Base-by-base conservation (phyloP, 164 flowering plant species). In the Berberis vulgaris region DNA sequence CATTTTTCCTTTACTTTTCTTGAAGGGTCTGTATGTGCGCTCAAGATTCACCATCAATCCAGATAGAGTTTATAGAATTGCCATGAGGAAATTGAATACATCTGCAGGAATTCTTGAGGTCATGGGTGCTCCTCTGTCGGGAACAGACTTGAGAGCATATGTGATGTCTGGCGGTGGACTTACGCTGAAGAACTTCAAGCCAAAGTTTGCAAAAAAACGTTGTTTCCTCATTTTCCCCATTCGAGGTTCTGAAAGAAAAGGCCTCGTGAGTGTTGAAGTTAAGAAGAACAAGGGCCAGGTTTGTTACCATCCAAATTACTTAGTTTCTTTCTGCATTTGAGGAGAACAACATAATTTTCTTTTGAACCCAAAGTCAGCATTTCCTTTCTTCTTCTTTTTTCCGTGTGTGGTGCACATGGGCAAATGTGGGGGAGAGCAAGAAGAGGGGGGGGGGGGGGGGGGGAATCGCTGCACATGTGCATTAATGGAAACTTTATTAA, bases 281-380 rank as follows among this genome's bases (percentile, higher is more conserved):
- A 87, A 86, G 83, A 94, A 91, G 82, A 89, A 85, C 69, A 84
- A 85, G 43, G 99, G 96, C 71, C 87, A 91, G 99, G 99, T 94
- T 73, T 69, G 76, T 58, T 69, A 65, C n/a, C n/a, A 26, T 26
- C 26, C 26, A 26, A 26, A 26, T 26, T 26, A 26, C 26, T 26
- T 26, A 26, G 26, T 26, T 26, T 26, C 26, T 26, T 26, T 26
- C 26, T 26, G 26, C 26, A 26, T 26, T 26, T 26, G 26, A 26
- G 26, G 26, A 26, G 26, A 26, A 26, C 26, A 26, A 26, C 26
- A 26, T 26, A 26, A 26, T 26, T 26, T 26, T 26, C 26, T 26
- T 26, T 26, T 26, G 26, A 26, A 26, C 26, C 26, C 26, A 26
- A 26, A 26, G 26, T 26, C 26, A 26, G 26, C 26, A 26, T 26